Evolutionary conservation across 1,284 basidiomycete genomes (phyloP).

Genomic region (Ustilago tritici): DNA sequence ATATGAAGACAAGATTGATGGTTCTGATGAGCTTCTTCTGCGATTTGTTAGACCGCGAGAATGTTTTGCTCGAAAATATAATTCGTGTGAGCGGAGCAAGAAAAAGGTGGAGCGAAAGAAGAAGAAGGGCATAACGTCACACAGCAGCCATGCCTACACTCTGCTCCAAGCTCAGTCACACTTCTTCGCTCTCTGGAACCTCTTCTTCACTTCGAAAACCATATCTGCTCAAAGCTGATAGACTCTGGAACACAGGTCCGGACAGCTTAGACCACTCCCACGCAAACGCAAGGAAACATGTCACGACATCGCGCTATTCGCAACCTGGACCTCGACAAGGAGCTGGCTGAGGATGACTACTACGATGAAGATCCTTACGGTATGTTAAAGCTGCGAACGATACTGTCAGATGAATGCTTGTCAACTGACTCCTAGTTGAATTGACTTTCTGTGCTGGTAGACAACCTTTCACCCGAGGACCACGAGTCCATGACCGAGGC

Average conservation of each 20-base stretch:
- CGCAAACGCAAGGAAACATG: constrained; percentile 50
- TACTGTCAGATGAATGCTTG: neutral
- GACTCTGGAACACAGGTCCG: neutral
- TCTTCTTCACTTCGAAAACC: neutral
- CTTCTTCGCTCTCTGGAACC: neutral
- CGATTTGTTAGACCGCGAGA: constrained; percentile 2
- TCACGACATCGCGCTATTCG: constrained; percentile 83
- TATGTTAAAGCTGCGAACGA: constrained; percentile 9
- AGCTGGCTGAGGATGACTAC: constrained; percentile 76
- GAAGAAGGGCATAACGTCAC: constrained; percentile 28
- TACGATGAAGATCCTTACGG: constrained; percentile 64
- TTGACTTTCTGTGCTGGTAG: constrained; percentile 15
- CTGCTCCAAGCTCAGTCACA: neutral
- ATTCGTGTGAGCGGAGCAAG: neutral
- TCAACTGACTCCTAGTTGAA: neutral
- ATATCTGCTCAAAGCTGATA: neutral
- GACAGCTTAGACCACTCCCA: neutral
- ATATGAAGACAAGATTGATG: neutral
- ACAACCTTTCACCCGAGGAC: constrained; percentile 61
- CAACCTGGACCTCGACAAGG: constrained; percentile 88
- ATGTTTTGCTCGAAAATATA: neutral
- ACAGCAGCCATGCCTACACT: constrained; percentile 9
- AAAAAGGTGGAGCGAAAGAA: constrained; percentile 8
- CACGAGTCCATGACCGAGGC: constrained; percentile 58
- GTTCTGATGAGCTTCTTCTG: neutral